Percentiles rank a stretch among this genome's conserved stretches.
Evolutionary conservation across 169 alveolate genomes (phyloP).

Genomic region (Plasmodium adleri): DNA sequence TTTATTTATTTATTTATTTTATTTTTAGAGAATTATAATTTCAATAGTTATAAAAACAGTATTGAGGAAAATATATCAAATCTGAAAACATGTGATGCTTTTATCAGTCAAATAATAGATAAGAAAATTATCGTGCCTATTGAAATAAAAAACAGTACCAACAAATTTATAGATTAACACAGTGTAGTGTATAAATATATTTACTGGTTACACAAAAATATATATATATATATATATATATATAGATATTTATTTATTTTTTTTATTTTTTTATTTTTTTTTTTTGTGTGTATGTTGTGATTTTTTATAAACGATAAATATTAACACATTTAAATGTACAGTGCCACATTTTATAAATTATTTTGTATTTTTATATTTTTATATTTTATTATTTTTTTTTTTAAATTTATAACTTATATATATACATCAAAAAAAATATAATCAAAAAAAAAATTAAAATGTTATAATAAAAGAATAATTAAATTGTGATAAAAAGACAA

Average conservation of each 20-base stretch:
- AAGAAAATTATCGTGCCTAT: constrained; percentile 42
- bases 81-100: constrained; percentile 12
- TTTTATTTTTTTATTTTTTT: not conserved
- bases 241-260: not conserved
- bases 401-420: not conserved
- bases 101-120: constrained; percentile 20
- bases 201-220: not conserved
- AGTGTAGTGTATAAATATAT: not conserved
- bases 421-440: constrained; percentile 12
- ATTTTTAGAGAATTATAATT: constrained; percentile 36
- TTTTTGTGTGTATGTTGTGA: constrained; percentile 2
- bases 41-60: constrained; percentile 40
- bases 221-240: not conserved
- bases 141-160: constrained; percentile 14
- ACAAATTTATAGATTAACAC: constrained; percentile 3
- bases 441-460: not conserved
- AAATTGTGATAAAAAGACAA: not conserved
- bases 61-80: constrained; percentile 35
- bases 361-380: not conserved
- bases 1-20: not conserved
- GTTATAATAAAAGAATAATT: not conserved
- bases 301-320: constrained; percentile 8
- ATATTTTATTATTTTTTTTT: not conserved
- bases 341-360: constrained; percentile 2
- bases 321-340: not conserved